Percentiles rank a stretch among this genome's conserved stretches.
phyloP scores from a whole-genome alignment of 2,329 filamentous ascomycete species.

The Rhexocercosporidium sp. region DNA sequence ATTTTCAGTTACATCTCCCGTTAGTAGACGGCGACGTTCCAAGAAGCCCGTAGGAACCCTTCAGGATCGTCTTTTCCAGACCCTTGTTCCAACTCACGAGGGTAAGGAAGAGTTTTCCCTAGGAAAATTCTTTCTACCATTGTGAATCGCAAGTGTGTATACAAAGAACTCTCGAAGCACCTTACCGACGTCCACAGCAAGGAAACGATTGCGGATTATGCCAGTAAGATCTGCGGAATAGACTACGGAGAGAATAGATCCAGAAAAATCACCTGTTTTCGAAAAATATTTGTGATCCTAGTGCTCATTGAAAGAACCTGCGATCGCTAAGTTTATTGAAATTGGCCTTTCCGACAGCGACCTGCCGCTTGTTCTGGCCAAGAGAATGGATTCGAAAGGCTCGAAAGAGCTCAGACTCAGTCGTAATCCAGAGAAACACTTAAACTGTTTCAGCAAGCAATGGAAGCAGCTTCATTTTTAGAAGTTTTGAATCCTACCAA shows the following conservation, averaged over 20 bases:
- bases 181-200: not conserved
- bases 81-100: not conserved
- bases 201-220: not conserved
- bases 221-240: not conserved
- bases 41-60: not conserved
- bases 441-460: conserved; percentile 1
- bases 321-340: conserved; percentile 1
- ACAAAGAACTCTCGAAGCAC: not conserved
- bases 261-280: not conserved
- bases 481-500: conserved; percentile 3
- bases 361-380: too few relatives aligned
- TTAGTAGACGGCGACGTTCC: not conserved
- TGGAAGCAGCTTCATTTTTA: conserved; percentile 1
- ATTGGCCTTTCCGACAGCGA: not conserved
- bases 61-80: not conserved
- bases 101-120: conserved; percentile 14
- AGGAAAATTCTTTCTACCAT: not conserved
- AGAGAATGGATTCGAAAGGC: too few relatives aligned
- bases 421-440: not conserved
- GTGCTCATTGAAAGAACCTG: conserved; percentile 7
- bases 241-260: not conserved
- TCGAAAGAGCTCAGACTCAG: not conserved
- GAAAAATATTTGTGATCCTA: conserved; percentile 12
- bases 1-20: not conserved
- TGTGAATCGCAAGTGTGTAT: not conserved